A percentile compares a stretch with the other conserved stretches of the same genome.
phyloP scores from a whole-genome alignment of 495 filamentous ascomycete genomes.

The Penicillium canescens region DNA sequence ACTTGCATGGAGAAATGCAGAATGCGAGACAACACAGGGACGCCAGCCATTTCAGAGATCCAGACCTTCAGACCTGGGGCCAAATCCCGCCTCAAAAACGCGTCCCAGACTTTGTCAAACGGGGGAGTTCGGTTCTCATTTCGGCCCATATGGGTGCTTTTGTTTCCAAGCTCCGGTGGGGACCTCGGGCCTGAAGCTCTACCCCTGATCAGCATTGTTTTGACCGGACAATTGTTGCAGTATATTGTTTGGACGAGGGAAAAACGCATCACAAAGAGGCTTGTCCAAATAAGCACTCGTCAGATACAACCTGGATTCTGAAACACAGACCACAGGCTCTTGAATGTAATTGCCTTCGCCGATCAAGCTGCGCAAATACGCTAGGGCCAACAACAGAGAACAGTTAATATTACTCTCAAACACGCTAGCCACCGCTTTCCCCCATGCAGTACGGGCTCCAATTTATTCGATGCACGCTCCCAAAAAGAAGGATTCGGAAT shows the following conservation, averaged over 20 bases:
- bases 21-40: background rate
- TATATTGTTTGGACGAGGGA: background rate
- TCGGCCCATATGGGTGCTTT: conserved; percentile 4
- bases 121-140: conserved; percentile 15
- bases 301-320: conserved; percentile 18
- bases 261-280: conserved; percentile 2
- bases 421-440: conserved; percentile 27
- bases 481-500: conserved; percentile 1
- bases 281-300: conserved; percentile 1
- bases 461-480: conserved; percentile 18
- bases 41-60: background rate
- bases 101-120: conserved; percentile 12
- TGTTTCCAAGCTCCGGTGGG: conserved; percentile 18
- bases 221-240: conserved; percentile 2
- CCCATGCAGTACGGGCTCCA: conserved; percentile 11
- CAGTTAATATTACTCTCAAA: conserved; percentile 19
- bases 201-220: conserved; percentile 5
- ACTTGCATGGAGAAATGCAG: conserved; percentile 1
- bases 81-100: background rate
- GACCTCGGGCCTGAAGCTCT: conserved; percentile 22
- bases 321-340: conserved; percentile 35
- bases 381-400: conserved; percentile 18
- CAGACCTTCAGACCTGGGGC: background rate
- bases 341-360: conserved; percentile 29
- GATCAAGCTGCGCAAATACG: conserved; percentile 29